Base-by-base conservation (phyloP, 345 rosid genomes). In the Tarenaya hassleriana region DNA sequence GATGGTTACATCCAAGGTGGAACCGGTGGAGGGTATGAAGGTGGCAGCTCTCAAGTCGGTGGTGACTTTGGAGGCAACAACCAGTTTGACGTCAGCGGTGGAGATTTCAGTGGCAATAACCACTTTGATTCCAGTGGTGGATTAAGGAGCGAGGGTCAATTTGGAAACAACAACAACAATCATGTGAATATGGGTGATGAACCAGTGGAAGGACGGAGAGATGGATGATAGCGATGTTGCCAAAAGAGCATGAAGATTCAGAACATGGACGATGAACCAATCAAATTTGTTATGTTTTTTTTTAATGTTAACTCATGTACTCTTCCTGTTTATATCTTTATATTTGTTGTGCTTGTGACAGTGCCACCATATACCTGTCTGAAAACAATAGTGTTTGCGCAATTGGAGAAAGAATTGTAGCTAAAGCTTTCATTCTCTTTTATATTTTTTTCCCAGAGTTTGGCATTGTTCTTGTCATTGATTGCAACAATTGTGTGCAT, bases 171-270 rank as follows among this genome's bases (percentile, higher is more conserved):
- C 34, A 65, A 60, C 32, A 64, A 52, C 31, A 44, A 38, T 51
- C 41, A 58, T 44, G 7, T 6, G 13, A 34, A 19, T 29, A 17
- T 50, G 16, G 69, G 57, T 35, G 66, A 39, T 42, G 69, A 60
- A 15, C 43, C 57, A 18, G 68, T 31, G 43, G 82, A 60, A 10
- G 61, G 54, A 50, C n/a, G 55, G 17, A 29, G 67, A 43, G 14
- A 67, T 52, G 16, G 75, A 81, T 39, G 66, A 67, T 38, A 29
- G 56, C 15, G 75, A 81, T 64, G 63, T 73, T 34, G 84, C 94
- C 41, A 86, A 90, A 68, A 81, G 91, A 55, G 90, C 84, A 39
- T 90, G 79, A 86, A 49, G 11, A 42, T 45, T 44, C 48, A 64
- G 50, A 41, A 50, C 58, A n/a, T 55, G 24, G 18, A n/a, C n/a